Evolutionary conservation across 148 eudicot species (phyloP).

Genomic region (Nyssa sinensis): DNA sequence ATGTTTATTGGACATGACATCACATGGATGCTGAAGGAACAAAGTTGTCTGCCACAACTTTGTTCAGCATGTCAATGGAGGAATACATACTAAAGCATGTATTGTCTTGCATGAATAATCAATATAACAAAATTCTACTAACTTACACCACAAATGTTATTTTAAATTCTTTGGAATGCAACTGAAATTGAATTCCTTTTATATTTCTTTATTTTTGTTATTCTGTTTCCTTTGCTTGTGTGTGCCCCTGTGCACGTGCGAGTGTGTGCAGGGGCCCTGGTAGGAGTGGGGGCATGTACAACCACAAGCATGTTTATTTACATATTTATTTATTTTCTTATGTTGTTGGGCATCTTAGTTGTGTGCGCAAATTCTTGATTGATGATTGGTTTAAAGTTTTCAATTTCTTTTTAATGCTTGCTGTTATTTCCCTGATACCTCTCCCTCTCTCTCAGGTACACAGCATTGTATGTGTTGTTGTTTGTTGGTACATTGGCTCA

Average conservation of each 20-base stretch:
- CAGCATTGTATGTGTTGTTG: conserved; percentile 56
- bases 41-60: neutral
- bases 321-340: neutral
- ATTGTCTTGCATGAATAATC: neutral
- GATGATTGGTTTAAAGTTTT: neutral
- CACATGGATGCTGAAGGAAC: neutral
- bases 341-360: neutral
- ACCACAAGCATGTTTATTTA: no score
- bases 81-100: neutral
- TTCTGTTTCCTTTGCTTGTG: neutral
- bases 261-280: no score
- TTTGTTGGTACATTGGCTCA: conserved; percentile 73
- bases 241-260: neutral
- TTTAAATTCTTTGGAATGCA: neutral
- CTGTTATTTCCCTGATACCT: neutral
- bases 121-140: neutral
- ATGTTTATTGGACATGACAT: neutral
- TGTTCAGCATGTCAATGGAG: neutral
- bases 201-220: neutral
- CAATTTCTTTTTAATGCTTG: neutral
- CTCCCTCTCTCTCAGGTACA: conserved; percentile 46
- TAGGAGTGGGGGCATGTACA: no score
- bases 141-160: neutral
- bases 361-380: neutral
- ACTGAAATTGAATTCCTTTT: neutral